A percentile compares a stretch with the other conserved stretches of the same genome.
Evolutionary conservation across 2,329 filamentous ascomycete genomes (phyloP).

Genomic region (Diplodia sapinea): DNA sequence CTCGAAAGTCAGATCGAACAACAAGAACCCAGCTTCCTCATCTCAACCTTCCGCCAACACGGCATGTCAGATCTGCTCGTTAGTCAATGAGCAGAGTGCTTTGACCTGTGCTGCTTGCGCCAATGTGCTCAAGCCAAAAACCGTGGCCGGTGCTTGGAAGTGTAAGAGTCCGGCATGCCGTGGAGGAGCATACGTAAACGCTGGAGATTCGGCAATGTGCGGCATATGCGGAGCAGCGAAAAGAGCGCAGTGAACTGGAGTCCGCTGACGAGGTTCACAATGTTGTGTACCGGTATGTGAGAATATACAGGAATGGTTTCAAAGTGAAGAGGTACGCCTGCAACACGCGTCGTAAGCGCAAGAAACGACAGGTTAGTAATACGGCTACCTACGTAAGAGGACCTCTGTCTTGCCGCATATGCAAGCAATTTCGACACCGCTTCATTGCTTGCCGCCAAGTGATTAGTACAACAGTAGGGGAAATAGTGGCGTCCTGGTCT

Average conservation of each 20-base stretch:
- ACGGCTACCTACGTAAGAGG: background rate
- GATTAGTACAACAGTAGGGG: background rate
- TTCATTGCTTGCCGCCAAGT: background rate
- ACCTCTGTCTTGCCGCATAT: background rate
- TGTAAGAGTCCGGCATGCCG: conserved; percentile 65
- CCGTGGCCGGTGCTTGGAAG: conserved; percentile 66
- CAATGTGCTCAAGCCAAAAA: conserved; percentile 66
- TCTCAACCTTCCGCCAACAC: background rate
- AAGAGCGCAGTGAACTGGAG: background rate
- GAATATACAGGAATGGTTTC: background rate
- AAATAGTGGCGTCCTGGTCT: background rate
- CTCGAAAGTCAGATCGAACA: background rate
- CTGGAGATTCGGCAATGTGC: conserved; percentile 71
- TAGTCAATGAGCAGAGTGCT: conserved; percentile 61
- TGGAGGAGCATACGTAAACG: conserved; percentile 67
- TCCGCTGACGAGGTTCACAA: background rate
- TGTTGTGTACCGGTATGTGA: background rate
- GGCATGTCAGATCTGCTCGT: conserved; percentile 71
- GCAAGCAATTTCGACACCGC: no score
- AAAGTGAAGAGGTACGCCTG: background rate
- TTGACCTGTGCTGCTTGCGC: conserved; percentile 72
- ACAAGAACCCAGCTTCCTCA: background rate
- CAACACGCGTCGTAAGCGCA: background rate
- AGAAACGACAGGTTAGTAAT: background rate
- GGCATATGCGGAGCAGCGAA: conserved; percentile 66